phyloP scores from a whole-genome alignment of 2,329 filamentous ascomycete genomes.

The Alternaria panax region DNA sequence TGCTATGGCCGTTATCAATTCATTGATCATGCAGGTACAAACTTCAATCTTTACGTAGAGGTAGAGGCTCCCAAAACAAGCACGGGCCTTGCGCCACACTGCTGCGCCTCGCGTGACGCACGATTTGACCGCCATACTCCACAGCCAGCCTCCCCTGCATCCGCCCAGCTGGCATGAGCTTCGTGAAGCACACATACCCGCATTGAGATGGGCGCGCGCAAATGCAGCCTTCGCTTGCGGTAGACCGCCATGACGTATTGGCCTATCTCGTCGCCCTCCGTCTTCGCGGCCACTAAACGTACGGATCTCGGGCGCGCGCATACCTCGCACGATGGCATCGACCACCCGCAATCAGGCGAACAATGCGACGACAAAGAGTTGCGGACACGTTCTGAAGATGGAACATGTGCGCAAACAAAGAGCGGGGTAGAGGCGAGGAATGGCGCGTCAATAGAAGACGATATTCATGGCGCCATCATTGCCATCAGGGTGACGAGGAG shows the following conservation, averaged over 20 bases:
- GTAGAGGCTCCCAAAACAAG: no score
- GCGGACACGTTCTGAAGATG: slow-evolving; percentile 19
- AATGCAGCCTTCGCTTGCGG: slow-evolving; percentile 47
- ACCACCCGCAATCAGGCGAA: slow-evolving; percentile 28
- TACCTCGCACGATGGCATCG: slow-evolving; percentile 67
- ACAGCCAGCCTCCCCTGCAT: slow-evolving; percentile 37
- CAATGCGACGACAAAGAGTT: slow-evolving; percentile 25
- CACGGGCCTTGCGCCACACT: slow-evolving; percentile 22
- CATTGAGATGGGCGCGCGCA: slow-evolving; percentile 46
- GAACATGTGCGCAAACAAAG: slow-evolving; percentile 11
- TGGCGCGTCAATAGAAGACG: slow-evolving; percentile 37
- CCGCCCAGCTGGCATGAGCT: slow-evolving; percentile 32
- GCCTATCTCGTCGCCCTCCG: slow-evolving; percentile 83
- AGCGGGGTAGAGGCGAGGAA: slow-evolving; percentile 21
- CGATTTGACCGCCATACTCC: slow-evolving; percentile 24
- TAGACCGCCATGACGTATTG: slow-evolving; percentile 77
- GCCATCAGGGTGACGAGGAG: slow-evolving; percentile 79
- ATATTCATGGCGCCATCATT: slow-evolving; percentile 69
- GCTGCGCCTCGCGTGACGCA: slow-evolving; percentile 22
- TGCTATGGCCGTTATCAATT: no score
- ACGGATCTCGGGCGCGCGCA: slow-evolving; percentile 62
- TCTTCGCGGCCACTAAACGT: slow-evolving; percentile 79
- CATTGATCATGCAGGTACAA: no score
- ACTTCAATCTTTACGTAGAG: no score
- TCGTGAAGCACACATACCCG: slow-evolving; percentile 30